Evolutionary conservation across 2,329 filamentous ascomycete species (phyloP).

Genomic region (Xylaria digitata): DNA sequence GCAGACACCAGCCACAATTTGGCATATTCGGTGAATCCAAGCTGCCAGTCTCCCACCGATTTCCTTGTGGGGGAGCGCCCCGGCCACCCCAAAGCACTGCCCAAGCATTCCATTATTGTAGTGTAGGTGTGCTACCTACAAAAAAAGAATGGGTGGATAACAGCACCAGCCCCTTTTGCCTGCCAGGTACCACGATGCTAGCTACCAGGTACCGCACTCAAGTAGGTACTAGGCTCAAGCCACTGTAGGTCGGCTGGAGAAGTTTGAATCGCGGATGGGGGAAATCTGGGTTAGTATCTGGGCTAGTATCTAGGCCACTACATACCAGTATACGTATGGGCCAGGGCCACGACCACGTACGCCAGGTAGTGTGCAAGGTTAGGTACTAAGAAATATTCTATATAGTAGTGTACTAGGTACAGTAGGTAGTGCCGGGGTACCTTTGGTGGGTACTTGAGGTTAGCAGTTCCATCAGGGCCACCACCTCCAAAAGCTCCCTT

Average conservation of each 20-base stretch:
- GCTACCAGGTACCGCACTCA: not conserved
- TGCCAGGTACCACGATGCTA: constrained; percentile 1
- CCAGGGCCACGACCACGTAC: not conserved
- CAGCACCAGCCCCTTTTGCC: constrained; percentile 28
- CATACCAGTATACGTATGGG: too few species aligned
- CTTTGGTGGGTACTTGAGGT: not conserved
- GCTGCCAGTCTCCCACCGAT: not conserved
- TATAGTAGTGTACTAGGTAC: not conserved
- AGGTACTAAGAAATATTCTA: not conserved
- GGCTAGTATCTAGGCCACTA: too few species aligned
- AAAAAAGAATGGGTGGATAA: not conserved
- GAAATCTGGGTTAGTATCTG: not conserved
- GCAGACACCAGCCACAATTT: not conserved
- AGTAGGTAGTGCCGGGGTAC: not conserved
- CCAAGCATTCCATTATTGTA: not conserved
- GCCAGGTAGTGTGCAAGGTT: not conserved
- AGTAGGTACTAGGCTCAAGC: constrained; percentile 11
- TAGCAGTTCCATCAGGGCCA: not conserved
- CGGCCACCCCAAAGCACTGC: too few species aligned
- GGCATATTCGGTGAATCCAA: not conserved
- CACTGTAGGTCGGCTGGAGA: constrained; percentile 27
- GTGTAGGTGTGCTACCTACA: not conserved
- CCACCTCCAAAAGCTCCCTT: constrained; percentile 32
- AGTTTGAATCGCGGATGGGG: constrained; percentile 18
- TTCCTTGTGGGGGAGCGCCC: not conserved